Evolutionary conservation across 495 filamentous ascomycete genomes (phyloP).

Genomic region (Parachaetomium inaequale): DNA sequence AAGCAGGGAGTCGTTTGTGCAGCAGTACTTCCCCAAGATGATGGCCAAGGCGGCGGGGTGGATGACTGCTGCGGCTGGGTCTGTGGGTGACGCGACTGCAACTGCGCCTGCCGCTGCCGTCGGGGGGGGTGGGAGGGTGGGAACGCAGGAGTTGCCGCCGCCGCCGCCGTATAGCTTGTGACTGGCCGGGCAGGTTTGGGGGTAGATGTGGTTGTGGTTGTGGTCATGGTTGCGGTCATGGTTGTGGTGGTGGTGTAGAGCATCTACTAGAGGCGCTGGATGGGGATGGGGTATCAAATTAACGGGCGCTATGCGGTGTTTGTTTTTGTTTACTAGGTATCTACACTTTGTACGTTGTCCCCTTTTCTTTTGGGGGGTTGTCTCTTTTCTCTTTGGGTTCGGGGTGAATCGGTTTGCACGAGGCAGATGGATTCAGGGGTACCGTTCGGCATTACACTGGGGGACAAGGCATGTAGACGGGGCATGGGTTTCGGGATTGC

Average conservation of each 20-base stretch:
- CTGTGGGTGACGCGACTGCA: neutral
- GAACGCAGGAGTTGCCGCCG: neutral
- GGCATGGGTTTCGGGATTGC: neutral
- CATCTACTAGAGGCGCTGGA: too few species aligned
- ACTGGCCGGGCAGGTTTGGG: constrained; percentile 9
- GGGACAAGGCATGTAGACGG: neutral
- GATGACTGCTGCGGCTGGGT: neutral
- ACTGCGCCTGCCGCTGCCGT: neutral
- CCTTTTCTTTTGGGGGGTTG: too few species aligned
- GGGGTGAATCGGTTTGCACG: neutral
- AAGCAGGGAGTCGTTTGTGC: constrained; percentile 48
- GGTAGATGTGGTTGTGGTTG: neutral
- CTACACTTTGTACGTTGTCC: neutral
- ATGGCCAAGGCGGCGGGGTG: constrained; percentile 38
- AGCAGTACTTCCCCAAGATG: constrained; percentile 49
- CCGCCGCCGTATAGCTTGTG: constrained; percentile 16
- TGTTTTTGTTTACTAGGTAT: neutral
- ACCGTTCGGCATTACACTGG: neutral
- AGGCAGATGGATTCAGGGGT: neutral
- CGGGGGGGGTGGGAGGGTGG: neutral
- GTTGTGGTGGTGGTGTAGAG: too few species aligned
- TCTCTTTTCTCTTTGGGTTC: neutral
- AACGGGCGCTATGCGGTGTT: too few species aligned
- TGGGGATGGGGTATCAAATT: too few species aligned
- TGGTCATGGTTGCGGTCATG: too few species aligned